Evolutionary conservation across 2,329 filamentous ascomycete species (phyloP).

Genomic region (Orbilia quercus): DNA sequence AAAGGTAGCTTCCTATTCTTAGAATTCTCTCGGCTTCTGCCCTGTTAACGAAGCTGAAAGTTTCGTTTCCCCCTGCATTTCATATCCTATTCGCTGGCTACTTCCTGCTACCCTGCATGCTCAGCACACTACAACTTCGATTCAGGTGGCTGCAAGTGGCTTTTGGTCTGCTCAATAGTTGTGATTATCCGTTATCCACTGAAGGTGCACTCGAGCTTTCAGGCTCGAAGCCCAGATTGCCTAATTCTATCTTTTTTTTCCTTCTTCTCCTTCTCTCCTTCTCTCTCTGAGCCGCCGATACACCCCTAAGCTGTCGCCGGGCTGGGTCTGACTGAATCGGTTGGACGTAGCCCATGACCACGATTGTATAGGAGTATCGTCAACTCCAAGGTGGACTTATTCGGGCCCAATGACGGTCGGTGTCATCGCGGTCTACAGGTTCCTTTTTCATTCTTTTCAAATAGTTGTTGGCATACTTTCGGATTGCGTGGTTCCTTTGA

Average conservation of each 20-base stretch:
- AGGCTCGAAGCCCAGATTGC: not conserved
- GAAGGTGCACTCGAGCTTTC: not conserved
- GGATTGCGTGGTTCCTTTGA: conserved; percentile 6
- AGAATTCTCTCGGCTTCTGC: conserved; percentile 11
- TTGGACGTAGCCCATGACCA: conserved; percentile 20
- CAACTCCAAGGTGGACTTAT: conserved; percentile 4
- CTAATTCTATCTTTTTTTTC: conserved; percentile 9
- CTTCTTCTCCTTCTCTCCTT: conserved; percentile 18
- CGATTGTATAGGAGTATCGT: conserved; percentile 2
- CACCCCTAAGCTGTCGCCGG: conserved; percentile 18
- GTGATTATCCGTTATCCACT: not conserved
- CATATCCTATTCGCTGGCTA: conserved; percentile 26
- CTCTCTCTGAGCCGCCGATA: conserved; percentile 4
- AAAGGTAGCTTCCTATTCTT: conserved; percentile 36
- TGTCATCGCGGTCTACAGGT: conserved; percentile 1
- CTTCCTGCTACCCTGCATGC: conserved; percentile 23
- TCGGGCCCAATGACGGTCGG: conserved; percentile 2
- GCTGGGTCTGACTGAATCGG: conserved; percentile 29
- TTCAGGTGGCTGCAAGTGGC: conserved; percentile 13
- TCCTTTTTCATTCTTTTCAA: conserved; percentile 26
- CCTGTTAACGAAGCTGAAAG: conserved; percentile 23
- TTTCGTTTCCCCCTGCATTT: conserved; percentile 9
- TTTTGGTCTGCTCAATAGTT: not conserved
- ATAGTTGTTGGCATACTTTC: conserved; percentile 13
- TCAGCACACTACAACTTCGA: not conserved